Conservation (phyloP, 2,329 filamentous ascomycete genomes). For the Talaromyces sp. region DNA sequence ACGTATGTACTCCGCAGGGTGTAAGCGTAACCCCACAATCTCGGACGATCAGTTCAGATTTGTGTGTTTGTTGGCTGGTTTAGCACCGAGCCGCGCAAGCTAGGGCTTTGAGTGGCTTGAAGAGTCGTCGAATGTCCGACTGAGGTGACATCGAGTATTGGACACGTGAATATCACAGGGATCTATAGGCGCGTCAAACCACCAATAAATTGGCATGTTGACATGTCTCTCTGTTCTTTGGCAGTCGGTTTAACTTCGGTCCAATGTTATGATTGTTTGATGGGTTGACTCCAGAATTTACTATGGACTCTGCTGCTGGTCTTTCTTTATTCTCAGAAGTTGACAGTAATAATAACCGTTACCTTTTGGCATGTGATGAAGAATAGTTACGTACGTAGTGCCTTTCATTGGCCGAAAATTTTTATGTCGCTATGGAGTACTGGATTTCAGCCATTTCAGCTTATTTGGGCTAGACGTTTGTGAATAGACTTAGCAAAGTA, state of each 20-base stretch:
- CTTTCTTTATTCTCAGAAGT: neutral
- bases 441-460: neutral
- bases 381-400: too few species aligned
- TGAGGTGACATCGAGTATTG: slow-evolving; percentile 2
- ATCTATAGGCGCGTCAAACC: neutral
- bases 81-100: neutral
- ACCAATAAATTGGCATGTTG: neutral
- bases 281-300: neutral
- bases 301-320: neutral
- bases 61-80: neutral
- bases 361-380: neutral
- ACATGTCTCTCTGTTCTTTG: neutral
- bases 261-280: neutral
- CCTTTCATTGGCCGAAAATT: too few species aligned
- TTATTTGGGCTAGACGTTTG: too few species aligned
- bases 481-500: neutral
- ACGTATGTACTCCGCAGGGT: neutral
- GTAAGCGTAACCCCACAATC: neutral
- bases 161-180: neutral
- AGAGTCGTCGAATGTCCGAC: slow-evolving; percentile 5
- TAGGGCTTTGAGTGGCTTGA: neutral
- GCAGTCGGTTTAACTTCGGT: too few species aligned
- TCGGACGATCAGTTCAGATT: neutral
- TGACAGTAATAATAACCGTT: neutral
- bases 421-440: too few species aligned